phyloP scores from a whole-genome alignment of 1,284 basidiomycete species.

The Uromyces viciae-fabae region DNA sequence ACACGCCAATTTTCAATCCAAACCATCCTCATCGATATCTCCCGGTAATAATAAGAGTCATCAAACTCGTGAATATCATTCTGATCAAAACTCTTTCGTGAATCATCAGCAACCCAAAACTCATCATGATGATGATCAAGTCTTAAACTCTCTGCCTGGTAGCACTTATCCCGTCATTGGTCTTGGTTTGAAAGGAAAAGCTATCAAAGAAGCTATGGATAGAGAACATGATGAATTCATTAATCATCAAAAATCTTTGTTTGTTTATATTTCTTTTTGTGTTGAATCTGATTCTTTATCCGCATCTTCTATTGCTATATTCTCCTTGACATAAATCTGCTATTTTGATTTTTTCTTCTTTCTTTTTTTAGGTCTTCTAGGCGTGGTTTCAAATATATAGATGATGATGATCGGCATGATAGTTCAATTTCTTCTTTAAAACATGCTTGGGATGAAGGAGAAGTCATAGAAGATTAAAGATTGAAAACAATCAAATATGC shows the following conservation, averaged over 20 bases:
- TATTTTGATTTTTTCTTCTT: background rate
- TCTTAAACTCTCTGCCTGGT: too few relatives aligned
- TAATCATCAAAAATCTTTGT: background rate
- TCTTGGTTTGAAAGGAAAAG: conserved; percentile 29
- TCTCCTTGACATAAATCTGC: background rate
- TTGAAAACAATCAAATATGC: too few relatives aligned
- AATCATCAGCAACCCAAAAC: too few relatives aligned
- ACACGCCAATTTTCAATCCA: too few relatives aligned
- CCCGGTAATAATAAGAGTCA: too few relatives aligned
- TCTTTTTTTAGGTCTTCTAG: background rate
- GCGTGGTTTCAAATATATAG: background rate
- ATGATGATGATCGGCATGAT: background rate
- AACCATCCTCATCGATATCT: too few relatives aligned
- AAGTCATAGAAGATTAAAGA: conserved; percentile 36
- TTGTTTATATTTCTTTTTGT: background rate
- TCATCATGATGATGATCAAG: too few relatives aligned
- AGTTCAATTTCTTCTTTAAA: background rate
- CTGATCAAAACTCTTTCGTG: too few relatives aligned
- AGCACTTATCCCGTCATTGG: conserved; percentile 25
- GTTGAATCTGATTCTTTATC: too few relatives aligned
- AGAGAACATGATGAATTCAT: conserved; percentile 40
- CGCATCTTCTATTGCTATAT: background rate
- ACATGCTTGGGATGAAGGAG: conserved; percentile 41
- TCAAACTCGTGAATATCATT: too few relatives aligned
- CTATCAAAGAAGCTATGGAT: conserved; percentile 42